phyloP scores from a whole-genome alignment of 129 eudicot genomes.

The Glebionis coronaria region DNA sequence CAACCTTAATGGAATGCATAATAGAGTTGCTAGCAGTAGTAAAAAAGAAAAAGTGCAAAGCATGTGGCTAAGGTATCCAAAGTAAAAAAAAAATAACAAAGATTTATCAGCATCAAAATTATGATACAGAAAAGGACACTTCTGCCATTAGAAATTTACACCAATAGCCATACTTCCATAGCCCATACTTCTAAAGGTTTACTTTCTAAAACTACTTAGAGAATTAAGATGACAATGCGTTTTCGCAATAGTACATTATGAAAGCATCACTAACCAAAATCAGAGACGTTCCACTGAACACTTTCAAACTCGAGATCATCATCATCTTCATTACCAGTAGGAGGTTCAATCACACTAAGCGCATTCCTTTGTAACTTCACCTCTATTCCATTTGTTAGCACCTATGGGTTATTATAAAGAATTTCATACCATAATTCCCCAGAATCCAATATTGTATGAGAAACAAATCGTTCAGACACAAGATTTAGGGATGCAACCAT shows the following conservation, averaged over 20 bases:
- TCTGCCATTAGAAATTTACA: constrained; percentile 15
- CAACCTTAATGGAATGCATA: constrained; percentile 36
- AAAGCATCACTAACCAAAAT: constrained; percentile 44
- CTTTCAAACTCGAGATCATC: constrained; percentile 73
- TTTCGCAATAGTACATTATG: not conserved
- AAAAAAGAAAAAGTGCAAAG: constrained; percentile 28
- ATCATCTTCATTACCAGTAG: constrained; percentile 87
- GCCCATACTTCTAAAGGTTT: no score
- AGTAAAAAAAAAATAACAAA: constrained; percentile 24
- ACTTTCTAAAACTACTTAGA: no score
- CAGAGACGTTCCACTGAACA: constrained; percentile 60
- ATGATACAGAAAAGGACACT: constrained; percentile 24
- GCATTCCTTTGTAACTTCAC: constrained; percentile 91
- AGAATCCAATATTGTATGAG: no score
- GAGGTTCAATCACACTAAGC: constrained; percentile 80
- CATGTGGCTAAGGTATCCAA: constrained; percentile 42
- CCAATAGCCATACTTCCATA: not conserved
- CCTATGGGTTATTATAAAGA: constrained; percentile 35
- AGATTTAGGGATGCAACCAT: constrained; percentile 1
- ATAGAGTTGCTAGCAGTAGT: constrained; percentile 32
- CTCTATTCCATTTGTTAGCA: constrained; percentile 87
- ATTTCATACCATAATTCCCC: not conserved
- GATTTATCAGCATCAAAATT: constrained; percentile 24
- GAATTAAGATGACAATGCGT: no score
- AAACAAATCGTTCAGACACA: not conserved